Evolutionary conservation across 495 filamentous ascomycete species (phyloP).

Genomic region (Letharia columbiana): DNA sequence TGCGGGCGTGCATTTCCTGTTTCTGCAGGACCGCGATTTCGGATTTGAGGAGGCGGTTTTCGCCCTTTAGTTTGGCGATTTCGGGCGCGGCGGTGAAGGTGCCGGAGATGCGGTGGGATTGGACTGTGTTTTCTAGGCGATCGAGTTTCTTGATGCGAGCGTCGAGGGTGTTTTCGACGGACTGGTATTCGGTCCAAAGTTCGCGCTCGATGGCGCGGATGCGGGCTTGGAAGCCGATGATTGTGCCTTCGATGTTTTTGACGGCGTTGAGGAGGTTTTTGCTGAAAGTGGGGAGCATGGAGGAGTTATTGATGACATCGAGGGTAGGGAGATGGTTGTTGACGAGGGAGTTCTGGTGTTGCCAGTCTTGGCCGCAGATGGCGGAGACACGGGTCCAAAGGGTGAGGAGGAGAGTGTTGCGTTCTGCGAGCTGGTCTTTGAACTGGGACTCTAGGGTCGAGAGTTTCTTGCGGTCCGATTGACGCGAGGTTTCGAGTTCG

Average conservation of each 20-base stretch:
- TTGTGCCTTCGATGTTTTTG: slow-evolving; percentile 75
- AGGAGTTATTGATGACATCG: slow-evolving; percentile 65
- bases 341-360: slow-evolving; percentile 78
- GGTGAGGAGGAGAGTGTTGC: slow-evolving; percentile 74
- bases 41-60: slow-evolving; percentile 74
- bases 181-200: slow-evolving; percentile 81
- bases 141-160: slow-evolving; percentile 79
- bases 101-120: slow-evolving; percentile 35
- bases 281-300: slow-evolving; percentile 72
- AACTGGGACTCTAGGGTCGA: slow-evolving; percentile 64
- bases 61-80: slow-evolving; percentile 61
- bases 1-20: slow-evolving; percentile 32
- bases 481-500: slow-evolving; percentile 70
- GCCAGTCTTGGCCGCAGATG: slow-evolving; percentile 88
- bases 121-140: slow-evolving; percentile 66
- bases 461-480: slow-evolving; percentile 65
- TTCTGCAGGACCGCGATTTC: slow-evolving; percentile 68
- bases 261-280: slow-evolving; percentile 81
- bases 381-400: slow-evolving; percentile 81
- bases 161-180: slow-evolving; percentile 72
- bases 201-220: slow-evolving; percentile 80
- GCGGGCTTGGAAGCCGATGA: slow-evolving; percentile 70
- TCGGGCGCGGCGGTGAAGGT: slow-evolving; percentile 44
- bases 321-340: slow-evolving; percentile 75
- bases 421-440: slow-evolving; percentile 79